Conservation (phyloP, 2,329 filamentous ascomycete species). For the Fusarium stilboides region DNA sequence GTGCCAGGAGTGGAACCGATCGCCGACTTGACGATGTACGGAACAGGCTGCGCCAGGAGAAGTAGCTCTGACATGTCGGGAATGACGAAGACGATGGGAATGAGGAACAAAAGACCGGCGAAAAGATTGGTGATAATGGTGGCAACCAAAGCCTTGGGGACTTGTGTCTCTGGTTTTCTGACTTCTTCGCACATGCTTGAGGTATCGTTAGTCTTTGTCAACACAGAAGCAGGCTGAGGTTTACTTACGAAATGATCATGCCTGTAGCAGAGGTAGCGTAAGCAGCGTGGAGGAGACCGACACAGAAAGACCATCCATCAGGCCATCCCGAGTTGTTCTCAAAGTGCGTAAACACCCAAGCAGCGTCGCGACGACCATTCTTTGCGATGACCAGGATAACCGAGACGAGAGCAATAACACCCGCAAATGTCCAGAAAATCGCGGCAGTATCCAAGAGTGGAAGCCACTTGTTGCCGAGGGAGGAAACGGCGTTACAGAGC, state of each 20-base stretch:
- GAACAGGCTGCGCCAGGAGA: constrained; percentile 72
- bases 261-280: constrained; percentile 83
- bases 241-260: constrained; percentile 81
- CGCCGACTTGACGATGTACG: constrained; percentile 69
- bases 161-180: constrained; percentile 75
- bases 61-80: constrained; percentile 72
- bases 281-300: constrained; percentile 79
- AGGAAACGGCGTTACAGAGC: constrained; percentile 74
- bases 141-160: constrained; percentile 79
- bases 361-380: constrained; percentile 73
- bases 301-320: constrained; percentile 79
- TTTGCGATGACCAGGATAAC: constrained; percentile 76
- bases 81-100: constrained; percentile 78
- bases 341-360: constrained; percentile 78
- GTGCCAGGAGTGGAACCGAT: constrained; percentile 9
- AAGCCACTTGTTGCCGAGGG: constrained; percentile 76
- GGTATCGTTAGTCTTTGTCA: not conserved
- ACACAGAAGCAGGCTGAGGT: too few species aligned
- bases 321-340: constrained; percentile 78
- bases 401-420: constrained; percentile 75
- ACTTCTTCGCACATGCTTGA: constrained; percentile 81
- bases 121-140: constrained; percentile 77
- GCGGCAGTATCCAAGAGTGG: constrained; percentile 81
- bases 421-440: constrained; percentile 81
- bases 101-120: constrained; percentile 76